Conservation (phyloP, 331 rosid species). For the Prunus yedoensis region DNA sequence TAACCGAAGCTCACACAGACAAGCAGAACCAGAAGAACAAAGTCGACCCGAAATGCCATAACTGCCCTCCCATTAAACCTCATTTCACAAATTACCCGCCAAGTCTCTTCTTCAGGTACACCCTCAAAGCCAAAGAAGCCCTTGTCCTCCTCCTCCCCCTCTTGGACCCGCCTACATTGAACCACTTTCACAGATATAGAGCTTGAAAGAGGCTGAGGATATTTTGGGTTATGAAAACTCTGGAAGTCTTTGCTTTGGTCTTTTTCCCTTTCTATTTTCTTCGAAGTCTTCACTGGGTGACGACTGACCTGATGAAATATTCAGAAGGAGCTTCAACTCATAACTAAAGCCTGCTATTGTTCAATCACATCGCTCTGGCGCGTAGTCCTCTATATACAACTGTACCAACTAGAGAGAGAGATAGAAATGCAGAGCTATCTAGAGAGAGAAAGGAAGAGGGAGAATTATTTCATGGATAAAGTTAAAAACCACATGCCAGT, state of each 20-base stretch:
- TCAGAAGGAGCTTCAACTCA: slow-evolving; percentile 11
- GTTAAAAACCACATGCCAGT: slow-evolving; percentile 83
- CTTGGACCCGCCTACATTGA: slow-evolving; percentile 26
- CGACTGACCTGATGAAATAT: slow-evolving; percentile 11
- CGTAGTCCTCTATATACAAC: slow-evolving; percentile 41
- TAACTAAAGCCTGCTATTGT: slow-evolving; percentile 32
- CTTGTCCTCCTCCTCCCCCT: background rate
- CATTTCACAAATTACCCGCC: slow-evolving; percentile 20
- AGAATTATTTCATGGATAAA: slow-evolving; percentile 78
- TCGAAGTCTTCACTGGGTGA: background rate
- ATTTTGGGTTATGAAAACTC: slow-evolving; percentile 19
- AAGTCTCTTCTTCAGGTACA: slow-evolving; percentile 13
- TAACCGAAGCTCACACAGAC: slow-evolving; percentile 38
- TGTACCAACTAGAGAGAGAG: slow-evolving; percentile 43
- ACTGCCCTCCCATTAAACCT: slow-evolving; percentile 14
- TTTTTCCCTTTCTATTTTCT: background rate
- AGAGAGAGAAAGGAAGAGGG: slow-evolving; percentile 9
- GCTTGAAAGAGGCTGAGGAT: background rate
- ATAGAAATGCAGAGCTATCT: background rate
- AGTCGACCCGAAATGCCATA: slow-evolving; percentile 56
- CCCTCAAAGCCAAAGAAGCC: slow-evolving; percentile 2
- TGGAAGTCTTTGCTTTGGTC: no score
- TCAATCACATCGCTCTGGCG: slow-evolving; percentile 82
- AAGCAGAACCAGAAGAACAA: slow-evolving; percentile 51
- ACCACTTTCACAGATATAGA: slow-evolving; percentile 1